Conservation (phyloP, 2,329 filamentous ascomycete genomes). For the Fusarium metavorans region DNA sequence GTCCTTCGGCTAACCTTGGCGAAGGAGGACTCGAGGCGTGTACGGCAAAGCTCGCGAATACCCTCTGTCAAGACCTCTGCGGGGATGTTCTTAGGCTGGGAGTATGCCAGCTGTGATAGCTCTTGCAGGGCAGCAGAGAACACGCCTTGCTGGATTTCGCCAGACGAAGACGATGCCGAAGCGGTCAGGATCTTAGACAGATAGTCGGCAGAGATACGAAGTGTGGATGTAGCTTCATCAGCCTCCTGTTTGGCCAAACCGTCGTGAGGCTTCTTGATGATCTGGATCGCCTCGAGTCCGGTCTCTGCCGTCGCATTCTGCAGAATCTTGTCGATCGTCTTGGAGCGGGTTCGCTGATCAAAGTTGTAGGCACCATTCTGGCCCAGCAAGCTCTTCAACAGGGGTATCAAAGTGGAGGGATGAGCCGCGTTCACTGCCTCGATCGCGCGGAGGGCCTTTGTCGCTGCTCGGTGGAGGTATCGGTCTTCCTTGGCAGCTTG, state of each 20-base stretch:
- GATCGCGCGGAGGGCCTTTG: slow-evolving; percentile 79
- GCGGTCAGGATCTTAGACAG: slow-evolving; percentile 64
- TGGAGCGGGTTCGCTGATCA: slow-evolving; percentile 86
- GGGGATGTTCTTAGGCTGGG: slow-evolving; percentile 55
- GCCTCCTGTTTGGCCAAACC: slow-evolving; percentile 44
- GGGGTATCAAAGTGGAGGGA: slow-evolving; percentile 67
- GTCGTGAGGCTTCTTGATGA: slow-evolving; percentile 59
- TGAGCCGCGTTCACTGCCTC: slow-evolving; percentile 73
- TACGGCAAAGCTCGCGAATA: slow-evolving; percentile 65
- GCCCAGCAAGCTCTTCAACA: slow-evolving; percentile 77
- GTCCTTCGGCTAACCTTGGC: slow-evolving; percentile 67
- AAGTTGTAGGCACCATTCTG: slow-evolving; percentile 81
- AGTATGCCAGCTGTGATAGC: slow-evolving; percentile 68
- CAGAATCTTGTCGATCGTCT: slow-evolving; percentile 82
- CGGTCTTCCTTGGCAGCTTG: slow-evolving; percentile 82
- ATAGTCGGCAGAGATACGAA: slow-evolving; percentile 66
- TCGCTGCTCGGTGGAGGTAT: slow-evolving; percentile 82
- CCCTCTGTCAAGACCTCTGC: slow-evolving; percentile 62
- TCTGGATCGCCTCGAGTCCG: slow-evolving; percentile 63
- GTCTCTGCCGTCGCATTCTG: slow-evolving; percentile 69
- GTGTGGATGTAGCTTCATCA: slow-evolving; percentile 46
- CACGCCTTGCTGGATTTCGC: slow-evolving; percentile 45
- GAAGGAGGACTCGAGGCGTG: slow-evolving; percentile 68
- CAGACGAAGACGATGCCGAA: slow-evolving; percentile 42
- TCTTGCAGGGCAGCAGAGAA: slow-evolving; percentile 61